A percentile compares a stretch with the other conserved stretches of the same genome.
These are phyloP conservation scores for Colletotrichum gigasporum DNA, from an alignment of 2,329 filamentous ascomycete genomes.

Conservation along the genomic window DNA sequence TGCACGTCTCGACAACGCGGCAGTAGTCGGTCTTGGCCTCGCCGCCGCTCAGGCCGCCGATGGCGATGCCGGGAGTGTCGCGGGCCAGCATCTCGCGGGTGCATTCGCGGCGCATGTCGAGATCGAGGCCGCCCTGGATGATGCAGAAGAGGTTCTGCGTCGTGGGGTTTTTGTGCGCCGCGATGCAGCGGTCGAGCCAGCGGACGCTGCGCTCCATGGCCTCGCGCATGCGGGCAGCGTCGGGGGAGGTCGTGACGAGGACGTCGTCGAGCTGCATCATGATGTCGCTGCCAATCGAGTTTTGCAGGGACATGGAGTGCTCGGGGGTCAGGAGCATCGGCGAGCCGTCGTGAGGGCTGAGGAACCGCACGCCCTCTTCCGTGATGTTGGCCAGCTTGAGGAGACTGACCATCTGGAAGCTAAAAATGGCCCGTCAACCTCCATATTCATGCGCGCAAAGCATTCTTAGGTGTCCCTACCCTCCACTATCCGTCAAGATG, in stretches of 20 bases:
- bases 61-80: constrained; percentile 95
- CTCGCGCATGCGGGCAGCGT: constrained; percentile 86
- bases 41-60: constrained; percentile 92
- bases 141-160: constrained; percentile 97
- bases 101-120: constrained; percentile 86
- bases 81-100: constrained; percentile 87
- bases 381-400: constrained; percentile 93
- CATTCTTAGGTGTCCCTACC: constrained; percentile 52
- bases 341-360: constrained; percentile 93
- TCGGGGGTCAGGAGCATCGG: constrained; percentile 98
- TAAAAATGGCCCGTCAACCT: constrained; percentile 48
- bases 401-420: constrained; percentile 98
- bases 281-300: constrained; percentile 97
- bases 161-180: constrained; percentile 84
- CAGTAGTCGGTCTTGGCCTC: constrained; percentile 96
- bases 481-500: constrained; percentile 84
- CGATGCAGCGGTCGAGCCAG: constrained; percentile 96
- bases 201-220: constrained; percentile 94
- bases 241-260: constrained; percentile 93
- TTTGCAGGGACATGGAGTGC: constrained; percentile 95
- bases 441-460: neutral
- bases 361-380: constrained; percentile 93
- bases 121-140: constrained; percentile 93
- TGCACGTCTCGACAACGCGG: constrained; percentile 88
- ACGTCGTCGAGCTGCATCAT: constrained; percentile 99